These are phyloP conservation scores for Excoecaria cochinchinensis DNA, from an alignment of 345 rosid species.

Conservation along the genomic window DNA sequence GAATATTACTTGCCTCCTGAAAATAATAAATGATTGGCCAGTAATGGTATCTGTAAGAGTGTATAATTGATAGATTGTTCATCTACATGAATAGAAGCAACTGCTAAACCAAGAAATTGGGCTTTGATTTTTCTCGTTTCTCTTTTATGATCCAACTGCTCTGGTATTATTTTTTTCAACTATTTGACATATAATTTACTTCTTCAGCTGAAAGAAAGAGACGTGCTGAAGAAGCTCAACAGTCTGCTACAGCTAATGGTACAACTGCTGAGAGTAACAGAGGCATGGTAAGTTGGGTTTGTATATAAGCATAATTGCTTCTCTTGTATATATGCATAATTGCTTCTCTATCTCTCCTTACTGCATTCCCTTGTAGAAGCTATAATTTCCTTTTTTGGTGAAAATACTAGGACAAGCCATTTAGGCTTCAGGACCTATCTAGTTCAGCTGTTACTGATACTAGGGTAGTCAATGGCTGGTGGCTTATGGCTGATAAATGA, in stretches of 20 bases:
- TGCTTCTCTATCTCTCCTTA: not conserved
- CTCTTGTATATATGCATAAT: not conserved
- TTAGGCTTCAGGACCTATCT: not conserved
- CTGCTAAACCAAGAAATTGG: not conserved
- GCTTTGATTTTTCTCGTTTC: not conserved
- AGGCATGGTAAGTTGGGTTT: slow-evolving; percentile 51
- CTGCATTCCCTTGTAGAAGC: not conserved
- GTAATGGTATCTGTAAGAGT: no score
- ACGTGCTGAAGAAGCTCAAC: slow-evolving; percentile 66
- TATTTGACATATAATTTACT: slow-evolving; percentile 11
- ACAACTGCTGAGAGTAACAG: slow-evolving; percentile 49
- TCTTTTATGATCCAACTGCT: not conserved
- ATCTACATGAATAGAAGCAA: not conserved
- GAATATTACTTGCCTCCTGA: not conserved
- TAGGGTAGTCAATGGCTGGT: no score
- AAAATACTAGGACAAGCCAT: not conserved
- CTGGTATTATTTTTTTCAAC: not conserved
- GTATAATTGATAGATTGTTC: not conserved
- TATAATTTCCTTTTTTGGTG: not conserved
- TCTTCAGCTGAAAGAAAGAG: slow-evolving; percentile 78
- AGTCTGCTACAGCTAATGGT: slow-evolving; percentile 57
- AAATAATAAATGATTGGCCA: not conserved
- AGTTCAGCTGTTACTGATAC: no score
- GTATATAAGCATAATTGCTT: not conserved
- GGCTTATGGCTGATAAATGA: no score